phyloP scores from a whole-genome alignment of 1,284 basidiomycete species.

The Moesziomyces globuligerus region DNA sequence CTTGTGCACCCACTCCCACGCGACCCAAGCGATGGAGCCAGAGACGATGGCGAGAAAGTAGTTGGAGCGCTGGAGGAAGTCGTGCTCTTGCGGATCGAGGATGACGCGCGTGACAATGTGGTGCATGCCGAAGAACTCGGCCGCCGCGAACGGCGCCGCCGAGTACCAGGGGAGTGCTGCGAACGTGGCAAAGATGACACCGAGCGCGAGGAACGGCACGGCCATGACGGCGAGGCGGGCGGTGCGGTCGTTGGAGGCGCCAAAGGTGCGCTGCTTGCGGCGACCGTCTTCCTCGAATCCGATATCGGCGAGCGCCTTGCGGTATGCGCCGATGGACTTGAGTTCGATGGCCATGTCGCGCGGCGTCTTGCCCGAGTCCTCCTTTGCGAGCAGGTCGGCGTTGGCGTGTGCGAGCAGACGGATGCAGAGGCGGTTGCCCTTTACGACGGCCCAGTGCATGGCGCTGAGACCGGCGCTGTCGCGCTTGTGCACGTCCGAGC shows the following conservation, averaged over 20 bases:
- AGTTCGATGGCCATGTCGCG: constrained; percentile 94
- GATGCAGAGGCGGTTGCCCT: constrained; percentile 87
- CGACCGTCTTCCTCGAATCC: constrained; percentile 72
- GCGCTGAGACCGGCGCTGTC: constrained; percentile 89
- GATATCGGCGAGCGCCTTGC: constrained; percentile 85
- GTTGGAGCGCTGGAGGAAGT: constrained; percentile 70
- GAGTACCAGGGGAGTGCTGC: constrained; percentile 88
- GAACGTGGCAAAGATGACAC: constrained; percentile 83
- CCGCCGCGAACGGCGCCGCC: constrained; percentile 81
- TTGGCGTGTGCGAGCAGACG: constrained; percentile 84
- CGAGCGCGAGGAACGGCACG: constrained; percentile 81
- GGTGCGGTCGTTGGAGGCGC: constrained; percentile 79
- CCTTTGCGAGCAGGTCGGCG: constrained; percentile 82
- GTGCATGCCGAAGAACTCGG: constrained; percentile 90
- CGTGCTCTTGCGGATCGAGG: constrained; percentile 44
- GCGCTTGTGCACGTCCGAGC: constrained; percentile 78
- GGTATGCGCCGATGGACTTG: constrained; percentile 82
- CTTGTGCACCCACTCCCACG: constrained; percentile 78
- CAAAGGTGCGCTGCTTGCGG: constrained; percentile 35
- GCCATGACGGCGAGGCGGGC: constrained; percentile 83
- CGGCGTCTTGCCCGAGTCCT: constrained; percentile 85
- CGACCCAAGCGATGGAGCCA: constrained; percentile 86
- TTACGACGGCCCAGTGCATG: constrained; percentile 98
- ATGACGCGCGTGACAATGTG: constrained; percentile 72
- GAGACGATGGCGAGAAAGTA: constrained; percentile 92